A percentile compares a stretch with the other conserved stretches of the same genome.
phyloP scores from a whole-genome alignment of 441 rosid genomes.

The Croton laevigatus region DNA sequence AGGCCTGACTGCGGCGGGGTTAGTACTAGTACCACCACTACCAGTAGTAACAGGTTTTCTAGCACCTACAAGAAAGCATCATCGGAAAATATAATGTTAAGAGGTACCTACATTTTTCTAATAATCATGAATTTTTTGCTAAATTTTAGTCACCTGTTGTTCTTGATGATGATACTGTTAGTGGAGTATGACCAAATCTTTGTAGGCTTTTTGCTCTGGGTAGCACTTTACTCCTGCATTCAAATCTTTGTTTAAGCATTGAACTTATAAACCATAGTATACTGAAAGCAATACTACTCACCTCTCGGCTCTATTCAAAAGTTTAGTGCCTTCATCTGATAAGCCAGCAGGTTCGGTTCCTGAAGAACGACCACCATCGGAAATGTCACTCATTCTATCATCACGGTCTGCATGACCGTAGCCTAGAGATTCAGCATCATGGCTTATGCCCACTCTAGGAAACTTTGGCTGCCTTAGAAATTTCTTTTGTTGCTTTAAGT shows the following conservation, averaged over 20 bases:
- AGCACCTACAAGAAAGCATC: conserved; percentile 37
- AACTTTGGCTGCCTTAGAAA: conserved; percentile 10
- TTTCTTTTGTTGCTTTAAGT: conserved; percentile 4
- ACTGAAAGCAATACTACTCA: neutral
- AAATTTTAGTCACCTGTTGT: conserved; percentile 37
- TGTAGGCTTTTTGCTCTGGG: conserved; percentile 34
- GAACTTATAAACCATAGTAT: too few species aligned
- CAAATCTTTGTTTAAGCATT: neutral
- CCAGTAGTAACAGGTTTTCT: conserved; percentile 28
- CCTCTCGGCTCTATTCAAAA: conserved; percentile 24
- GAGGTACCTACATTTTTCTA: too few species aligned
- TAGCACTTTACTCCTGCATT: conserved; percentile 39
- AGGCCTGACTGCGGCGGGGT: conserved; percentile 40
- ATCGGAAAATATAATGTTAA: neutral
- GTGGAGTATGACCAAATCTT: conserved; percentile 26
- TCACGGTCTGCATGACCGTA: conserved; percentile 38
- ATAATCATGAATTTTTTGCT: too few species aligned
- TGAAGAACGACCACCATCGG: conserved; percentile 40
- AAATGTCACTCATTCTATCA: conserved; percentile 41
- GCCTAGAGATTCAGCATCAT: conserved; percentile 24
- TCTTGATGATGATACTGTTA: conserved; percentile 31
- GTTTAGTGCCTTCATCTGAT: conserved; percentile 31
- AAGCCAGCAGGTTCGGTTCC: conserved; percentile 43
- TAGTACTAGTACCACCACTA: neutral
- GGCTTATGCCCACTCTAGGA: conserved; percentile 18